Evolutionary conservation across 768 basidiomycete species (phyloP), one percentile per base, ranked within the genome.

Genomic region (Clavaria fumosa): DNA sequence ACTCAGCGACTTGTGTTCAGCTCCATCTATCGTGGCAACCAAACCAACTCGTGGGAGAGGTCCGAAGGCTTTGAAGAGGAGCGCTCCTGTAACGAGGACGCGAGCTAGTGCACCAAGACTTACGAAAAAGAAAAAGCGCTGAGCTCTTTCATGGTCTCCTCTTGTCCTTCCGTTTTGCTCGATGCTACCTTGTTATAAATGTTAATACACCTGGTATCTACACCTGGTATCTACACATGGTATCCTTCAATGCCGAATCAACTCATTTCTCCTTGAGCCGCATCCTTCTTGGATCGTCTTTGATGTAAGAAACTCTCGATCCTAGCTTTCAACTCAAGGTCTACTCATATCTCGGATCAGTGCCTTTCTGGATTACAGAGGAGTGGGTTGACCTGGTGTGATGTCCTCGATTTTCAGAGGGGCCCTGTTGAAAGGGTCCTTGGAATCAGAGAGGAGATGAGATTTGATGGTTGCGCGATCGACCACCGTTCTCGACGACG

Each of bases 391-490:
- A 88, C 90, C 59, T 19, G 85, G 72, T 41, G 76, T 53, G 10
- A 91, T 78, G 7, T 91, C 82, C 38, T 80, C 81, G 44, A 90
- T 73, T 7, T 63, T 56, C 19, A 95, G 62, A 2, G 93, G 86
- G 23, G 67, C 62, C 20, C 95, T 78, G 57, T 96, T 99, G 70
- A 97, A 99, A 1, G 95, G 95, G 56, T 99, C 95, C 37, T 75
- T 84, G 12, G 77, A 58, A 49, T 95, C 91, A 0, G 89, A 93
- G 14, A 99, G 62, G 23, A 96, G 61, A 54, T 95, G 90, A 1
- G 89, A 82, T 50, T 93, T 93, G 63, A 99, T 97, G 2, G 91
- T 96, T 2, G 81, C 66, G 17, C 84, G 74, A 55, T 99, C 95
- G 30, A 99, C 54, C 23, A 83, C 67, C 0, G 72, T 62, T 37